These are phyloP conservation scores for Agaricus blazei DNA, from an alignment of 768 basidiomycete genomes.

Conservation along the genomic window DNA sequence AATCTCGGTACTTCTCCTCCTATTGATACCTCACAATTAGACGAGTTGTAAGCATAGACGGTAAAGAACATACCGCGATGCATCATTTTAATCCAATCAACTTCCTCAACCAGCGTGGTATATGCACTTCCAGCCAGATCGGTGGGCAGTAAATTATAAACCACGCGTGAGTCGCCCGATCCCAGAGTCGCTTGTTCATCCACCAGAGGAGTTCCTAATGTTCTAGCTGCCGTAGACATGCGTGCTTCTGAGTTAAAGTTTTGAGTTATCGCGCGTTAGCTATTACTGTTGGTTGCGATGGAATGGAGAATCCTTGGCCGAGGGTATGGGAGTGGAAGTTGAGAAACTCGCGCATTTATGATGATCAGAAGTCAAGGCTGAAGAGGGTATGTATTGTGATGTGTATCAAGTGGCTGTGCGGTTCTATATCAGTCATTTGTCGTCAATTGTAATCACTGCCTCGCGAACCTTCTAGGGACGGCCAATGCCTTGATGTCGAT, in stretches of 20 bases:
- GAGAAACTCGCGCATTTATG: too few species aligned
- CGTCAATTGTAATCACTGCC: too few species aligned
- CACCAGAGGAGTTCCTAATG: neutral
- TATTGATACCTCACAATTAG: slow-evolving; percentile 19
- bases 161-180: slow-evolving; percentile 64
- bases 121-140: slow-evolving; percentile 55
- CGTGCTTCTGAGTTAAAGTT: neutral
- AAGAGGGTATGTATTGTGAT: too few species aligned
- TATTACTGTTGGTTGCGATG: too few species aligned
- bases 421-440: too few species aligned
- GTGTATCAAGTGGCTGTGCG: too few species aligned
- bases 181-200: slow-evolving; percentile 31
- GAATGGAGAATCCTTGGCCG: too few species aligned
- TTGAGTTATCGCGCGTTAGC: neutral
- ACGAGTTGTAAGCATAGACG: neutral
- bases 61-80: slow-evolving; percentile 52
- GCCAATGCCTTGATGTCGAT: too few species aligned
- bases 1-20: slow-evolving; percentile 55
- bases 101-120: slow-evolving; percentile 54
- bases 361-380: too few species aligned
- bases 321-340: neutral
- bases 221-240: slow-evolving; percentile 1
- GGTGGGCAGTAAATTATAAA: slow-evolving; percentile 50
- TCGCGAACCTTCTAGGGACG: too few species aligned
- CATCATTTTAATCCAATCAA: slow-evolving; percentile 68